phyloP scores from a whole-genome alignment of 192 early-diverging fungal species.

The Glomus cerebriforme region DNA sequence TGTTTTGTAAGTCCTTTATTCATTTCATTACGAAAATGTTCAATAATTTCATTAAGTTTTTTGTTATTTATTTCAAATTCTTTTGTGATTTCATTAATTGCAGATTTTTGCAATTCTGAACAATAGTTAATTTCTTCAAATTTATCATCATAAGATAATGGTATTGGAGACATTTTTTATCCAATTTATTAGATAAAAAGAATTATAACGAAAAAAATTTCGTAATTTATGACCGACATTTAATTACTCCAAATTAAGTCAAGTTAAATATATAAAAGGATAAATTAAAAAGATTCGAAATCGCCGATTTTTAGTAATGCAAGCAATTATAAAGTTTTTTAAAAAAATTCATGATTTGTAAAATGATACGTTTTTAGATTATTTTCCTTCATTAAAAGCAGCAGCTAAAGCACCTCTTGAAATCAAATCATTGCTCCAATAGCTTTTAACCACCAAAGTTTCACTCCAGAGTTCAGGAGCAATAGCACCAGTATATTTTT shows the following conservation, averaged over 20 bases:
- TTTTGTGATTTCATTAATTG: background rate
- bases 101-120: background rate
- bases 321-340: no score
- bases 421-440: background rate
- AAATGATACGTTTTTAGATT: background rate
- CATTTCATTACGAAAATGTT: constrained; percentile 63
- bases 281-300: no score
- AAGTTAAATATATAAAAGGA: no score
- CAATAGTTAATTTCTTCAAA: background rate
- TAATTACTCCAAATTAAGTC: no score
- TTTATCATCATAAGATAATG: background rate
- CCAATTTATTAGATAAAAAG: no score
- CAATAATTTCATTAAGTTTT: constrained; percentile 14
- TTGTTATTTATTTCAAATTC: constrained; percentile 9
- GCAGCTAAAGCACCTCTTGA: background rate
- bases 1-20: constrained; percentile 60
- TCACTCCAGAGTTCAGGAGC: background rate
- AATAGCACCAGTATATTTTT: background rate
- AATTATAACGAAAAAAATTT: no score
- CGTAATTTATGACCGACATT: no score
- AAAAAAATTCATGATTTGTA: no score
- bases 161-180: background rate
- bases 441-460: background rate
- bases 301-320: no score
- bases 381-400: background rate